Base-by-base conservation (phyloP, 2,329 filamentous ascomycete genomes). In the Phaeosphaeria sp. region DNA sequence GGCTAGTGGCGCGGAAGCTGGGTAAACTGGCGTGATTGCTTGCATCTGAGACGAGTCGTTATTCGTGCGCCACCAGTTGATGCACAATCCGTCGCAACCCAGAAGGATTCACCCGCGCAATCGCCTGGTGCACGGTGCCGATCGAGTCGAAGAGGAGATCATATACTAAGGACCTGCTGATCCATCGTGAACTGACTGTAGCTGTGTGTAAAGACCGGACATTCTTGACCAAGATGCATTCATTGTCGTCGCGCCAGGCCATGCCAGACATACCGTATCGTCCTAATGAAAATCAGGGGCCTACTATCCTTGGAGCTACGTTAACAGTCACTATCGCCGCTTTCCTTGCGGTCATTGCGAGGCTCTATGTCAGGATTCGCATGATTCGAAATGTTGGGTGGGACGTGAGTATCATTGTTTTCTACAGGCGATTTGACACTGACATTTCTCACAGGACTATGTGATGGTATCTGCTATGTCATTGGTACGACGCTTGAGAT, bases 341-440 rank as follows among this genome's bases (percentile, higher is more conserved):
- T 0, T 64, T 78, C 1, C 53, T 83, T 17, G 74, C 76, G 0
- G 77, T 82, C 3, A 23, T 73, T 10, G 68, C 78, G 27, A 77
- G 82, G 20, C 60, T 82, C 10, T 83, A 80, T 52, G 84, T 85
- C 25, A 77, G 83, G n/a, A 30, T 79, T 5, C 69, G 70, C 18
- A 78, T 85, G 72, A 80, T 85, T 51, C 79, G 78, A 13, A 82
- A 81, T 50, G 70, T 82, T 21, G 83, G 84, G 2, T 75, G 78
- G 64, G 84, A 86, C 74, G 84, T 73, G 48, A 66, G 68, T 55
- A 41, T 17, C 44, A n/a, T 20, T 17, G n/a, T 44, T 10, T 20
- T 13, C 25, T 4, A 27, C 10, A 21, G 21, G 15, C 52, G 41
- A 46, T 25, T 27, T 11, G 6, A 41, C 42, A 41, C 56, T 68